Percentiles rank a stretch among this genome's conserved stretches.
These are phyloP conservation scores for Exophiala alcalophila DNA, from an alignment of 2,329 filamentous ascomycete species.

Conservation along the genomic window DNA sequence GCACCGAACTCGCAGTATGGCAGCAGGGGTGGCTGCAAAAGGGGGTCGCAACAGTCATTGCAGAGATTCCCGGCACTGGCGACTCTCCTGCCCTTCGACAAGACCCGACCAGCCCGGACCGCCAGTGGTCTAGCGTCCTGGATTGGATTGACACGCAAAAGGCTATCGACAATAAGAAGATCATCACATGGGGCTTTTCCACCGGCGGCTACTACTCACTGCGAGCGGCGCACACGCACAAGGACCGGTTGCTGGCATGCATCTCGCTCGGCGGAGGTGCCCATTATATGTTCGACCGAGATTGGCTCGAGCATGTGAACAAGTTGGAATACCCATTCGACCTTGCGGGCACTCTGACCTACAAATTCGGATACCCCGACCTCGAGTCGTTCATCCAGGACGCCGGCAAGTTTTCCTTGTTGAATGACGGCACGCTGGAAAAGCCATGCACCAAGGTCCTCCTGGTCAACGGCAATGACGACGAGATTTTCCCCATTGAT, in stretches of 20 bases:
- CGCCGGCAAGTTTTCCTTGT: constrained; percentile 52
- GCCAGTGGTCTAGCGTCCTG: constrained; percentile 53
- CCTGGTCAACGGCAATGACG: constrained; percentile 57
- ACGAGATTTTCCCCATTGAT: constrained; percentile 62
- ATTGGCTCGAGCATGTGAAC: constrained; percentile 56
- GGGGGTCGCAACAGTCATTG: constrained; percentile 56
- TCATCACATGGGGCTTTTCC: constrained; percentile 55
- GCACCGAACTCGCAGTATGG: constrained; percentile 47
- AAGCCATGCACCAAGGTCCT: constrained; percentile 49
- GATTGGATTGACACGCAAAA: constrained; percentile 52
- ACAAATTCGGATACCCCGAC: constrained; percentile 48
- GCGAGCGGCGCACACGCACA: constrained; percentile 57
- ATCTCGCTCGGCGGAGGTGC: constrained; percentile 56
- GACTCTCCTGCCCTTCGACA: constrained; percentile 63
- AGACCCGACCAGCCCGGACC: constrained; percentile 57
- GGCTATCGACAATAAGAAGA: constrained; percentile 47
- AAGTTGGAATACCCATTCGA: constrained; percentile 61
- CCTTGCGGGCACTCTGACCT: constrained; percentile 49
- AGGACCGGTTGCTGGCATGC: constrained; percentile 49
- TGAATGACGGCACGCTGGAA: constrained; percentile 55
- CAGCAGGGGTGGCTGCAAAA: constrained; percentile 34
- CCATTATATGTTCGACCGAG: constrained; percentile 57
- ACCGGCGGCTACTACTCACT: constrained; percentile 61
- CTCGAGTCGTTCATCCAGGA: constrained; percentile 49
- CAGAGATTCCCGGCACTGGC: constrained; percentile 65